Evolutionary conservation across 805 yeast species (phyloP).

Genomic region (Candida silvatica): DNA sequence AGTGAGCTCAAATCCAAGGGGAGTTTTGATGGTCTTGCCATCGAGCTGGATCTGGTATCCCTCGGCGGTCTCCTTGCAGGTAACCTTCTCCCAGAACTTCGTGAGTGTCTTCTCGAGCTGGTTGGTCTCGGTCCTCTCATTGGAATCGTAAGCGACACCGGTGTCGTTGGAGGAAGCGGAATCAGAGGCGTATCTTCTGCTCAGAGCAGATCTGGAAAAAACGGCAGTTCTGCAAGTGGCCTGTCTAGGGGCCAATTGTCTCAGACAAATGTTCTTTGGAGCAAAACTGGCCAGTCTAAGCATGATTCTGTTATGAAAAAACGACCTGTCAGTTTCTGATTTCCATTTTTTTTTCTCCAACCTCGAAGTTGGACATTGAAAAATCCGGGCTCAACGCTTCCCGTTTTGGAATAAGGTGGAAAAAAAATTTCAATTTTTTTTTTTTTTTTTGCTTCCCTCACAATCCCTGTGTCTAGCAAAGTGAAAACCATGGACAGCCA

Average conservation of each 20-base stretch:
- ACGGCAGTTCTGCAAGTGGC: too few relatives aligned
- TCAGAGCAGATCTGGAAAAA: too few relatives aligned
- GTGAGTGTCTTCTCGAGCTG: slow-evolving; percentile 58
- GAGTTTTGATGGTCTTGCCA: slow-evolving; percentile 72
- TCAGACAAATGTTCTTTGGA: too few relatives aligned
- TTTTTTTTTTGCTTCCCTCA: neutral
- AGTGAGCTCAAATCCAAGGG: slow-evolving; percentile 62
- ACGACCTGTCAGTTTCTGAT: too few relatives aligned
- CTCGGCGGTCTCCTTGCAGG: slow-evolving; percentile 23
- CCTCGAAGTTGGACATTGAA: too few relatives aligned
- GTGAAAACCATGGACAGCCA: slow-evolving; percentile 15
- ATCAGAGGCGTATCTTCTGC: neutral
- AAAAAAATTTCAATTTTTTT: too few relatives aligned
- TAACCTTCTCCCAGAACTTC: slow-evolving; percentile 78
- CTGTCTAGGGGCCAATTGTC: too few relatives aligned
- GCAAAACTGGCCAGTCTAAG: too few relatives aligned
- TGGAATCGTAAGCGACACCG: slow-evolving; percentile 32
- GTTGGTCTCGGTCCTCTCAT: slow-evolving; percentile 53
- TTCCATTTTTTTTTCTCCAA: too few relatives aligned
- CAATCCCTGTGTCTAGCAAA: neutral
- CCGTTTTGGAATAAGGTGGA: too few relatives aligned
- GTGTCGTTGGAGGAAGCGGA: neutral
- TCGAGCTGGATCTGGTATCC: slow-evolving; percentile 57
- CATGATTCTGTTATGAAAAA: too few relatives aligned
- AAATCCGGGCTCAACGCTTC: too few relatives aligned